Base-by-base conservation (phyloP, 2,329 filamentous ascomycete species). In the Emergomyces africanus region DNA sequence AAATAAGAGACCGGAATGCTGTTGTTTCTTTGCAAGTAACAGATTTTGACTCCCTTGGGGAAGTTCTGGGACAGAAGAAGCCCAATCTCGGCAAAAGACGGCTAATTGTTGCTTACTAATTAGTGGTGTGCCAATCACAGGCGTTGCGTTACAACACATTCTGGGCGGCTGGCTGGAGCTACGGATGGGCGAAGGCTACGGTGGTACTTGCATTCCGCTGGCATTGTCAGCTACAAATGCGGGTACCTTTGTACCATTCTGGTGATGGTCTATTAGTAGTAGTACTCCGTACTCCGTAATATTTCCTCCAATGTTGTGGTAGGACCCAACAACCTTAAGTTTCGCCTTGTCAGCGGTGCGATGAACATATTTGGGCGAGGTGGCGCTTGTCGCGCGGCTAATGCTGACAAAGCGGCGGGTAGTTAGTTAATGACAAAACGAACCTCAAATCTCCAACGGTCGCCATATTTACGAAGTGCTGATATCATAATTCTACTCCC, bases 121-220 rank as follows among this genome's bases (percentile, higher is more conserved):
- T 3, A 25, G n/a, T 9, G 62, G 64, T 63, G 14, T 41, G 57
- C 73, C 73, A 75, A 75, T 75, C 71, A 75, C 60, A 57, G 39
- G 61, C 18, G 20, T 70, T 60, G 63, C 65, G 68, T 75, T 75
- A 74, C 71, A 71, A 73, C 67, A 65, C 70, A 68, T 60, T 12
- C 4, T 33, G 5, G 2, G 9, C 35, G 28, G 42, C 30, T 49
- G 60, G 30, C 50, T 54, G 50, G 23, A 25, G 18, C n/a, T 35
- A 30, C 30, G 50, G 28, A 8, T 53, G 3, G 44, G 44, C 44
- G 18, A 25, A 1, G 44, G 44, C 3, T 30, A 30, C 30, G 30
- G 30, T 30, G 44, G 44, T 48, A 48, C 44, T 48, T 48, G n/a
- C 9, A 25, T 48, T n/a, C 8, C 18, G n/a, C n/a, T 25, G 44